Evolutionary conservation across 176 grass and related monocot genomes (phyloP).

Genomic region (Chrysopogon serrulatus): DNA sequence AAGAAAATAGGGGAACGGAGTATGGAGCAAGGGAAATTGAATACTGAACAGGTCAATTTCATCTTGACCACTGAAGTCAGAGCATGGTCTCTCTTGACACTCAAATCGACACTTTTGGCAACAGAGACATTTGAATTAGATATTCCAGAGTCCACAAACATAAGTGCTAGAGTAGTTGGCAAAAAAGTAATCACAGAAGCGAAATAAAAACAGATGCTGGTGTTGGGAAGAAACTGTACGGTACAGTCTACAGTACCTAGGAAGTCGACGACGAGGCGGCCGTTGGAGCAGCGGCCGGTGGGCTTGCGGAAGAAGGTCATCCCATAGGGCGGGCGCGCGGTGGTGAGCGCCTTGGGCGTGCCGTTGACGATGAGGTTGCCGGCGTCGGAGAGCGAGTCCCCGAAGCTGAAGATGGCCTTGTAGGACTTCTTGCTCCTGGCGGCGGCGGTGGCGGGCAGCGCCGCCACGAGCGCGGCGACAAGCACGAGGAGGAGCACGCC

Average conservation of each 20-base stretch:
- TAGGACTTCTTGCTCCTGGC: constrained; percentile 42
- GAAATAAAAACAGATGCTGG: neutral
- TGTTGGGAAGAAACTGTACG: neutral
- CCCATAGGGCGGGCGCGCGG: constrained; percentile 42
- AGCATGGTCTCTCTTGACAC: constrained; percentile 17
- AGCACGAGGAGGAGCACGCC: neutral
- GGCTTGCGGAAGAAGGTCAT: constrained; percentile 60
- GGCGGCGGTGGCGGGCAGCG: constrained; percentile 1
- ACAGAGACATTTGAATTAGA: neutral
- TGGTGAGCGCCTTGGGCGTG: constrained; percentile 46
- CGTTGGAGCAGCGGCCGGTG: constrained; percentile 72
- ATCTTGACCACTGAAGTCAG: constrained; percentile 39
- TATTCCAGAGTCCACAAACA: neutral
- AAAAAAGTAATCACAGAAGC: neutral
- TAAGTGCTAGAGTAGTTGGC: neutral
- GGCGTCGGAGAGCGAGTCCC: constrained; percentile 71
- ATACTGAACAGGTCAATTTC: constrained; percentile 25
- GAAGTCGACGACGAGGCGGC: constrained; percentile 68
- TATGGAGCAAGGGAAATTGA: neutral
- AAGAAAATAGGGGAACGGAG: neutral
- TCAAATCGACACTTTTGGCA: constrained; percentile 19
- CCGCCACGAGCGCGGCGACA: neutral
- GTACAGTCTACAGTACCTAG: constrained; percentile 28
- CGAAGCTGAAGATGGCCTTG: constrained; percentile 70
- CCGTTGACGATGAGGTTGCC: constrained; percentile 63